These are phyloP conservation scores for Conoideocrella luteorostrata DNA, from an alignment of 2,329 filamentous ascomycete genomes.

Conservation along the genomic window DNA sequence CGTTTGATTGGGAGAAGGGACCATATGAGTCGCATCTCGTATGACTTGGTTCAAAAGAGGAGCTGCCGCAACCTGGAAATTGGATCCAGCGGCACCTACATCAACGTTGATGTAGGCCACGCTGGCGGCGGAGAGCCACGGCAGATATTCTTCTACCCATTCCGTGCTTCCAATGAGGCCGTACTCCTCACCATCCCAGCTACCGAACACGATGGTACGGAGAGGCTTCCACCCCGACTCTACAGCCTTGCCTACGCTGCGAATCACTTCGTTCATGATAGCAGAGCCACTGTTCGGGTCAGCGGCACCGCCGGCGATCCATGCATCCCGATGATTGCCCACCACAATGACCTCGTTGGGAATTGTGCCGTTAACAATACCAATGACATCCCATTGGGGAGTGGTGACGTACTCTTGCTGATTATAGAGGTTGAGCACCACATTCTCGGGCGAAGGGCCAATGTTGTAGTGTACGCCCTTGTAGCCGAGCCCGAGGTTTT, in stretches of 20 bases:
- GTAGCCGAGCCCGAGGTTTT: constrained; percentile 65
- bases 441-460: constrained; percentile 67
- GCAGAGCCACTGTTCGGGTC: constrained; percentile 82
- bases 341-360: constrained; percentile 80
- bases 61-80: constrained; percentile 61
- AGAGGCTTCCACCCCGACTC: constrained; percentile 55
- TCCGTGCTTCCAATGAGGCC: constrained; percentile 81
- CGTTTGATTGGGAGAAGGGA: constrained; percentile 72
- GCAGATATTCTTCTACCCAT: constrained; percentile 85
- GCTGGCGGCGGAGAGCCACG: constrained; percentile 67
- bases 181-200: constrained; percentile 80
- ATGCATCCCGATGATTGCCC: constrained; percentile 89
- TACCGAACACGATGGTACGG: constrained; percentile 85
- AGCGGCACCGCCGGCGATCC: constrained; percentile 77
- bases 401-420: constrained; percentile 77
- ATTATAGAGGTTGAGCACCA: constrained; percentile 69
- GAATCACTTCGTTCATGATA: constrained; percentile 70
- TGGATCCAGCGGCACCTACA: constrained; percentile 58
- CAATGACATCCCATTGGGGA: constrained; percentile 86
- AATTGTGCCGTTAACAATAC: constrained; percentile 81
- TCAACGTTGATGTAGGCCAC: constrained; percentile 87
- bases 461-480: constrained; percentile 81
- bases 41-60: constrained; percentile 71
- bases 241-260: constrained; percentile 66
- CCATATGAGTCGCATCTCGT: constrained; percentile 55